Evolutionary conservation across 2,329 filamentous ascomycete species (phyloP), one percentile per base, ranked within the genome.

Genomic region (Fusarium newnesense): DNA sequence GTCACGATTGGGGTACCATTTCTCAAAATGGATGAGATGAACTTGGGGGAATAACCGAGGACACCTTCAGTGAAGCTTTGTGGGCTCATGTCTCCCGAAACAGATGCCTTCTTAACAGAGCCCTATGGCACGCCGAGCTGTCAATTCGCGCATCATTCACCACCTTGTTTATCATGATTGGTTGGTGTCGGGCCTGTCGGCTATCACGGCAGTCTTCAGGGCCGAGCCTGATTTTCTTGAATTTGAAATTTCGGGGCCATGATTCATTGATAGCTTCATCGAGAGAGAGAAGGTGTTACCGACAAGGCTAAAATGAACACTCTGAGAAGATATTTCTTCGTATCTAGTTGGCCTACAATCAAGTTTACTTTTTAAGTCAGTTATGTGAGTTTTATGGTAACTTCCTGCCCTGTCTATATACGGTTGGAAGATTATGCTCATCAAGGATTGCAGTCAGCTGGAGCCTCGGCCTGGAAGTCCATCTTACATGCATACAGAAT

Each of bases 11-110:
- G 11, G n/a, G 30, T 24, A 8, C 4, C 5, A 50, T 24, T 16
- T 34, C 21, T 4, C 34, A 10, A 13, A 3, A 34, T 2, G 1
- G 13, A 50, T 19, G 21, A 19, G 21, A 10, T 50, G 30, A 50
- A 50, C 16, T 9, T 13, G 15, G 0, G 21, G 10, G 8, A 1
- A 6, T 18, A 24, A 2, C 47, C 21, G 21, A 50, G 2, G 30
- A 34, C 30, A 50, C 15, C 28, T 9, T 4, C 7, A 32, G 0
- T 1, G 0, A 18, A 1, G 13, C 0, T 15, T 24, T 50, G 4
- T 24, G 6, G 30, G 1, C 47, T 4, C 2, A 18, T 50, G 6
- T 32, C 16, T 15, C 30, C 16, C 4, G 10, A 2, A 34, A 24
- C 8, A 24, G 19, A 11, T 11, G 1, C 13, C 15, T 16, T n/a